phyloP scores from a whole-genome alignment of 495 filamentous ascomycete genomes.

The Neurospora sp. region DNA sequence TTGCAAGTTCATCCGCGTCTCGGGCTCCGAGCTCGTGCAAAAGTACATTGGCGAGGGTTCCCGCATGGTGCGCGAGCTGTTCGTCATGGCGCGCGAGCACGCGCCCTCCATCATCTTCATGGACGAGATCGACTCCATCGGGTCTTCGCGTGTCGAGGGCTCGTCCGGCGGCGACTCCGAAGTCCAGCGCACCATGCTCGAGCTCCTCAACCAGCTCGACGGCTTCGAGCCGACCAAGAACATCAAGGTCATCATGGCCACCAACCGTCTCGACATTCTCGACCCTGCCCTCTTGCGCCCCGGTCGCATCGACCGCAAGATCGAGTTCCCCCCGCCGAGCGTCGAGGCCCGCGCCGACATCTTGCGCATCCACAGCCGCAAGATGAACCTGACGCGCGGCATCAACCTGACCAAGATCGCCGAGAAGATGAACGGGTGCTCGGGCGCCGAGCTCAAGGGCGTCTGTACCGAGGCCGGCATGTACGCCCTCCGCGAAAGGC shows the following conservation, averaged over 20 bases:
- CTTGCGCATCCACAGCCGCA: conserved; percentile 88
- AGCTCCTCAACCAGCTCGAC: conserved; percentile 95
- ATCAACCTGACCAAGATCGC: conserved; percentile 98
- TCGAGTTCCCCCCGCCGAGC: conserved; percentile 96
- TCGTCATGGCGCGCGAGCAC: conserved; percentile 98
- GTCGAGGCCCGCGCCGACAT: conserved; percentile 97
- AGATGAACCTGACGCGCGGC: conserved; percentile 96
- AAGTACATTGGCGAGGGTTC: conserved; percentile 99
- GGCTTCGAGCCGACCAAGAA: conserved; percentile 99
- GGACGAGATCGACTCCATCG: conserved; percentile 99
- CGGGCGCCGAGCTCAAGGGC: conserved; percentile 92
- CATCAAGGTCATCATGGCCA: conserved; percentile 99
- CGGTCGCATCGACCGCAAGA: conserved; percentile 96
- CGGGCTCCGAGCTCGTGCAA: conserved; percentile 91
- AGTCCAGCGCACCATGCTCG: conserved; percentile 98
- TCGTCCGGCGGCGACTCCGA: conserved; percentile 95
- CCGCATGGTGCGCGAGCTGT: conserved; percentile 96
- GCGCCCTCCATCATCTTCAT: conserved; percentile 99
- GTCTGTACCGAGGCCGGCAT: conserved; percentile 96
- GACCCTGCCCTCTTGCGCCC: conserved; percentile 90
- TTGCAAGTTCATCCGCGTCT: conserved; percentile 97
- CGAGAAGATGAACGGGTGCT: conserved; percentile 99
- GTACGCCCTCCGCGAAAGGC: conserved; percentile 89
- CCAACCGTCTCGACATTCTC: conserved; percentile 93
- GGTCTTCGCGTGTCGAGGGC: conserved; percentile 90